phyloP scores from a whole-genome alignment of 768 basidiomycete genomes.

The Suillus subluteus region DNA sequence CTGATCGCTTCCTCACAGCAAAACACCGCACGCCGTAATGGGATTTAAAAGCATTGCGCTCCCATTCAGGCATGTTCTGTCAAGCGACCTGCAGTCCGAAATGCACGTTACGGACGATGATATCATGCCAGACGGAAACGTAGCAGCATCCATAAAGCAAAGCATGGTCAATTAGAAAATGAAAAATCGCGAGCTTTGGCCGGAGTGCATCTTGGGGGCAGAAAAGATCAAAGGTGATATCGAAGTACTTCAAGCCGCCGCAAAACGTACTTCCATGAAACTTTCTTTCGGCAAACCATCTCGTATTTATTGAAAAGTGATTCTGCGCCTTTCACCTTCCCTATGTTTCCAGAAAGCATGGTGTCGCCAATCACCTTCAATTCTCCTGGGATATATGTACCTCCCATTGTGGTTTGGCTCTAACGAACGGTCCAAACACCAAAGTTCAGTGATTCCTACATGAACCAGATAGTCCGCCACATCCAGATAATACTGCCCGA shows the following conservation, averaged over 20 bases:
- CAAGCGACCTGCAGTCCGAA: slow-evolving; percentile 7
- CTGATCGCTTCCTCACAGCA: neutral
- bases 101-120: neutral
- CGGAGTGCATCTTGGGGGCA: neutral
- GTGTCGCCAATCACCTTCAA: slow-evolving; percentile 58
- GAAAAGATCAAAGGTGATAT: neutral
- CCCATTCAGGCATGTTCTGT: slow-evolving; percentile 7
- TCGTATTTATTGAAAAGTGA: neutral
- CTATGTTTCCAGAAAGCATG: slow-evolving; percentile 58
- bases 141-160: neutral
- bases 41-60: neutral
- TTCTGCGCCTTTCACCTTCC: slow-evolving; percentile 15
- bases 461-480: slow-evolving; percentile 65
- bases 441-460: slow-evolving; percentile 65
- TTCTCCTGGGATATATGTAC: slow-evolving; percentile 43
- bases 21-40: slow-evolving; percentile 5
- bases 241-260: slow-evolving; percentile 1
- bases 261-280: neutral
- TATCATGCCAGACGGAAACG: neutral
- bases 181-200: neutral
- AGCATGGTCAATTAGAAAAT: neutral
- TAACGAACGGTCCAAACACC: slow-evolving; percentile 53
- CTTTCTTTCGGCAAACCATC: neutral
- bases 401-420: slow-evolving; percentile 53
- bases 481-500: slow-evolving; percentile 83